A percentile compares a stretch with the other conserved stretches of the same genome.
Conservation (phyloP, 805 yeast species). For the Metschnikowia anglica region DNA sequence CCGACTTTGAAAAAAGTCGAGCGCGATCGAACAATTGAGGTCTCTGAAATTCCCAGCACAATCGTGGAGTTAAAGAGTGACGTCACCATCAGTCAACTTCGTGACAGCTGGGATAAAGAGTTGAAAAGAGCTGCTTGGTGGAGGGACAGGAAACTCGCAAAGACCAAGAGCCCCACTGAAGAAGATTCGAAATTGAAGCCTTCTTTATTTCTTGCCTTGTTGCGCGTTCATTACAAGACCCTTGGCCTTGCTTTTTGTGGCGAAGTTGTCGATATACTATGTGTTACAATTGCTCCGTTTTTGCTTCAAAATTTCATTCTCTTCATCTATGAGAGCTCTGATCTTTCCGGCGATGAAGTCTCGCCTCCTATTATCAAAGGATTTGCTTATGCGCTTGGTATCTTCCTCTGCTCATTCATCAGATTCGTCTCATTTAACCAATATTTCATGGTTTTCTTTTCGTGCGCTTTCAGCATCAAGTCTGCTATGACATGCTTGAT, state of each 20-base stretch:
- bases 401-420: slow-evolving; percentile 28
- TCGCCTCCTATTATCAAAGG: slow-evolving; percentile 51
- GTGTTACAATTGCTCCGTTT: slow-evolving; percentile 29
- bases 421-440: slow-evolving; percentile 24
- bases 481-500: slow-evolving; percentile 64
- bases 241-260: slow-evolving; percentile 15
- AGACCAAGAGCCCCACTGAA: slow-evolving; percentile 10
- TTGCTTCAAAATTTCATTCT: slow-evolving; percentile 30
- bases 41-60: slow-evolving; percentile 19
- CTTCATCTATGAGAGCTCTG: slow-evolving; percentile 23
- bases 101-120: slow-evolving; percentile 21
- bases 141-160: slow-evolving; percentile 18
- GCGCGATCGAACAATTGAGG: slow-evolving; percentile 23
- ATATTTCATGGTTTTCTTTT: slow-evolving; percentile 18
- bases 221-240: slow-evolving; percentile 15
- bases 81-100: slow-evolving; percentile 18
- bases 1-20: slow-evolving; percentile 28
- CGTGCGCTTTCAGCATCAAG: slow-evolving; percentile 21
- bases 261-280: slow-evolving; percentile 26
- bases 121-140: slow-evolving; percentile 20
- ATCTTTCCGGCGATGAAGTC: slow-evolving; percentile 7
- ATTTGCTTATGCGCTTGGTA: slow-evolving; percentile 82
- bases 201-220: slow-evolving; percentile 22
- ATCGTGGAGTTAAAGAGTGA: slow-evolving; percentile 18
- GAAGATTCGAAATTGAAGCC: slow-evolving; percentile 21